Conservation (phyloP, 768 basidiomycete species). For the Scleroderma bovista region DNA sequence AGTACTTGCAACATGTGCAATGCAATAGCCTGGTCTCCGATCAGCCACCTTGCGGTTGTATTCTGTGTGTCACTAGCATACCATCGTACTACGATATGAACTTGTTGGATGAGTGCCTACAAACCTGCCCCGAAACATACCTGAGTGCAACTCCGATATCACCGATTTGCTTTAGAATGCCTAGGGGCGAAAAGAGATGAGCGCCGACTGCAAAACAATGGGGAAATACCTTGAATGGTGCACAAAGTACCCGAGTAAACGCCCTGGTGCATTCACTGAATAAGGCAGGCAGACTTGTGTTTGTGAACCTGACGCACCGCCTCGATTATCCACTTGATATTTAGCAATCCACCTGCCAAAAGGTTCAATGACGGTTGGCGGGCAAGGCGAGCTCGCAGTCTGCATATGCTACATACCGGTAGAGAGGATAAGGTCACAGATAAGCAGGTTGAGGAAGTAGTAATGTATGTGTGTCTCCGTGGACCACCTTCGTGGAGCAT, state of each 20-base stretch:
- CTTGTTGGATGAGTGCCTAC: conserved; percentile 1
- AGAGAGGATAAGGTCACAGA: conserved; percentile 30
- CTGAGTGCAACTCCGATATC: conserved; percentile 38
- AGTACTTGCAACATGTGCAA: conserved; percentile 36
- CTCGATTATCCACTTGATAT: conserved; percentile 30
- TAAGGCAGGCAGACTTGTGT: not conserved
- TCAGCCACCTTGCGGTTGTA: not conserved
- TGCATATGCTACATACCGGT: conserved; percentile 28
- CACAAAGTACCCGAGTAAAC: conserved; percentile 28
- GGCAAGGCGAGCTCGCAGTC: not conserved
- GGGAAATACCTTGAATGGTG: conserved; percentile 29
- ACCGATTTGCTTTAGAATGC: conserved; percentile 34
- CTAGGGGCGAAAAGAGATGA: conserved; percentile 9
- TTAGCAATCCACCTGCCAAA: conserved; percentile 34
- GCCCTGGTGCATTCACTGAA: conserved; percentile 11
- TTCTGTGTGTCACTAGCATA: conserved; percentile 1
- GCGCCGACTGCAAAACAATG: not conserved
- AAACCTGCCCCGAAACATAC: conserved; percentile 10
- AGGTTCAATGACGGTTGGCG: not conserved
- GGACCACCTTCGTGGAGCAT: conserved; percentile 23
- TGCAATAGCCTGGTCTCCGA: conserved; percentile 30
- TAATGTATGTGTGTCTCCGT: conserved; percentile 30
- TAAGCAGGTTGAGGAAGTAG: conserved; percentile 30
- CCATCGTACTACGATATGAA: conserved; percentile 13
- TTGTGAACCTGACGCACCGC: conserved; percentile 24